Conservation (phyloP, 2,329 filamentous ascomycete genomes). For the Sclerotinia trifoliorum region DNA sequence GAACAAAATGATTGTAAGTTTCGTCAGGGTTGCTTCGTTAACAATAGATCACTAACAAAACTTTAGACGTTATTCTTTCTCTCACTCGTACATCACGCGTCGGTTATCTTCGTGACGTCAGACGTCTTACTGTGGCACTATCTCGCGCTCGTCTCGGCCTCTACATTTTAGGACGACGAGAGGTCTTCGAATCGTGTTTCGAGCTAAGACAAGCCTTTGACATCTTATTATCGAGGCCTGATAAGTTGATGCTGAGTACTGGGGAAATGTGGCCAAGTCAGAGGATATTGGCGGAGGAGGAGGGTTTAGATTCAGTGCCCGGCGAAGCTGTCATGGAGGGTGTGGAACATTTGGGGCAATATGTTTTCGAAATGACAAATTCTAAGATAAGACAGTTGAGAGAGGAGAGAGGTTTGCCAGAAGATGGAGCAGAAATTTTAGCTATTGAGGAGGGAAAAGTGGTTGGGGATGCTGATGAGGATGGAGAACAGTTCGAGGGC, state of each 20-base stretch:
- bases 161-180: slow-evolving; percentile 85
- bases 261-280: slow-evolving; percentile 81
- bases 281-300: slow-evolving; percentile 48
- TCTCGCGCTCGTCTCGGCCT: slow-evolving; percentile 88
- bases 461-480: slow-evolving; percentile 1
- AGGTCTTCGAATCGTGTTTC: slow-evolving; percentile 84
- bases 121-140: slow-evolving; percentile 89
- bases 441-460: slow-evolving; percentile 5
- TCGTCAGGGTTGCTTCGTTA: background rate
- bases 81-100: slow-evolving; percentile 84
- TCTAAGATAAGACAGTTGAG: slow-evolving; percentile 39
- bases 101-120: slow-evolving; percentile 89
- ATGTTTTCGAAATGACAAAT: slow-evolving; percentile 93
- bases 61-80: slow-evolving; percentile 82
- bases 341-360: slow-evolving; percentile 92
- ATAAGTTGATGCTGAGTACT: slow-evolving; percentile 77
- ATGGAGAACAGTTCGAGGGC: background rate
- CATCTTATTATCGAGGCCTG: slow-evolving; percentile 70
- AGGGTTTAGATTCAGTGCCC: slow-evolving; percentile 47
- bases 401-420: slow-evolving; percentile 35
- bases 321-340: slow-evolving; percentile 76
- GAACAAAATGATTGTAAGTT: slow-evolving; percentile 97
- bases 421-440: slow-evolving; percentile 6
- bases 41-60: slow-evolving; percentile 25
- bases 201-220: slow-evolving; percentile 88